Base-by-base conservation (phyloP, 345 rosid genomes). In the Moricandia arvensis region DNA sequence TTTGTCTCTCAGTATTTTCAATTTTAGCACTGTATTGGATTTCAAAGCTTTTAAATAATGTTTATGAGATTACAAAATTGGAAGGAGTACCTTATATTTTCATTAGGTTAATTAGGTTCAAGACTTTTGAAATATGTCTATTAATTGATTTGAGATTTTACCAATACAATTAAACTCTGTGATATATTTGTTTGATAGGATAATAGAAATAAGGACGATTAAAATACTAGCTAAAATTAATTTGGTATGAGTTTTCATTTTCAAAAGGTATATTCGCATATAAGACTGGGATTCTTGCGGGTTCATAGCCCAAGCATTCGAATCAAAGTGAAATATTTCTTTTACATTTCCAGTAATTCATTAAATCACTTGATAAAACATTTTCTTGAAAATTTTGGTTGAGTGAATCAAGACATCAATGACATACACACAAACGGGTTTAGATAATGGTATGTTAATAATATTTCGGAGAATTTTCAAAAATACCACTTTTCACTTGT, bases 241-340 rank as follows among this genome's bases (percentile, higher is more conserved):
- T 45, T 60, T 45, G 43, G 59, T 41, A 18, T 10, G 5, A 18
- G 15, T 1, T 58, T 38, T 47, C 13, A 15, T 24, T 67, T 67
- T 51, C 7, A 0, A 13, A 27, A 10, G n/a, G 16, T 43, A n/a
- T n/a, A n/a, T n/a, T n/a, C n/a, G n/a, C n/a, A n/a, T n/a, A n/a
- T n/a, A n/a, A n/a, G n/a, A n/a, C 33, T 15, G 34, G 53, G 37
- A 53, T 27, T 63, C 29, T 29, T 6, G 9, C 2, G 62, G 6
- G 26, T 38, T 0, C 5, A 43, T 43, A 54, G 0, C 47, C 29
- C 27, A 55, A 63, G 63, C 5, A 15, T 63, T 55, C 4, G 4
- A 76, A 66, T 76, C 60, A 55, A 70, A 63, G n/a, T 53, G 75
- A 38, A 53, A 61, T 8, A 16, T 37, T 61, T 68, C n/a, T 49